Base-by-base conservation (phyloP, 768 basidiomycete species). In the Russula griseocarnosa region DNA sequence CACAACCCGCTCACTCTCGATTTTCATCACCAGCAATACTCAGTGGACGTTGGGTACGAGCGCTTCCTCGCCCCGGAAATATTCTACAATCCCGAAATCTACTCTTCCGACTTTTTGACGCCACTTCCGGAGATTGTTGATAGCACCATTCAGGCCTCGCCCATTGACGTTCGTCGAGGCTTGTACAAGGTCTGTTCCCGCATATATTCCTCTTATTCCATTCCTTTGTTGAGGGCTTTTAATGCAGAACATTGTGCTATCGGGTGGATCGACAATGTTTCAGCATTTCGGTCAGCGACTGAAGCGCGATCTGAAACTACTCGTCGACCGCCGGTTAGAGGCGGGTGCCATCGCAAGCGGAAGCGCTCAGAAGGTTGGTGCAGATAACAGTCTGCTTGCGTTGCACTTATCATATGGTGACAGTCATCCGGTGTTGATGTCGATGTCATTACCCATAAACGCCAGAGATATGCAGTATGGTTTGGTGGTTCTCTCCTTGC, bases 11-110 rank as follows among this genome's bases (percentile, higher is more conserved):
- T 66, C 65, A 40, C 69, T 38, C 38, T 16, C 6, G 14, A 2
- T 40, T 51, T 47, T 10, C 22, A 46, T 8, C 36, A 26, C 30
- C 72, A 95, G 94, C 92, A 94, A 90, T 98, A 99, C 78, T 75
- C 82, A 22, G 79, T 98, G 54, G 96, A 99, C 71, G 86, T 99
- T 62, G 97, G 97, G 22, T 98, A 98, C 76, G 97, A 98, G 75
- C 93, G 97, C 28, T 99, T 99, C 84, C 86, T 98, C 58, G 97
- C 96, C 6, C 95, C 97, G 6, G 97, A 98, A 75, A 97, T 98
- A 71, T 98, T 98, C 80, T 98, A 98, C 83, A 98, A 98, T 78
- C 97, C 97, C 16, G 96, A 99, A 75, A 98, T 99, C 69, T 91
- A 90, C 75, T 97, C 94, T 0, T 95, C 93, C 46, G 96, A 98